phyloP scores from a whole-genome alignment of 768 basidiomycete species.

The Pleurotus pulmonarius region DNA sequence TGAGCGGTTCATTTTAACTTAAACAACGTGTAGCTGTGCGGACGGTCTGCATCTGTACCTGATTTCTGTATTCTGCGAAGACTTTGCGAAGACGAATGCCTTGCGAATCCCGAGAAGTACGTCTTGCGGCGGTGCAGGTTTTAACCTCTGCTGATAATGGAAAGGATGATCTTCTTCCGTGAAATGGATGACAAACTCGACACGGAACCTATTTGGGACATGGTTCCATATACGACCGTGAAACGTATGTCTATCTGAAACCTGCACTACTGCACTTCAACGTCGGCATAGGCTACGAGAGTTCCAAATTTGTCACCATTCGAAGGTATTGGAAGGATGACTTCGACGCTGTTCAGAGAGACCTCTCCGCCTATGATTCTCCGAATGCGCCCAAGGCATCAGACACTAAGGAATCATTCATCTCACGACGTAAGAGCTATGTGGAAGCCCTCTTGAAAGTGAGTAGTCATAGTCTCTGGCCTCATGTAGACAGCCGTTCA shows the following conservation, averaged over 20 bases:
- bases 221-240: conserved; percentile 6
- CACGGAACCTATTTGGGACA: conserved; percentile 3
- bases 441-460: background rate
- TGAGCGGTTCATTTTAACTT: background rate
- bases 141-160: background rate
- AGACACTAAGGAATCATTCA: background rate
- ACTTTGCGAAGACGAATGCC: conserved; percentile 5
- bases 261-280: background rate
- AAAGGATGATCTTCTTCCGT: conserved; percentile 4
- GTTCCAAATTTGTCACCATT: conserved; percentile 3
- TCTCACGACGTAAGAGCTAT: background rate
- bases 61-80: conserved; percentile 5
- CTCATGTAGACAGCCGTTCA: background rate
- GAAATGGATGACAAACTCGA: background rate
- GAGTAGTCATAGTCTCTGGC: no score
- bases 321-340: conserved; percentile 5
- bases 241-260: background rate
- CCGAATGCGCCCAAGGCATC: no score
- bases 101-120: background rate
- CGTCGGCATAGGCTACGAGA: background rate
- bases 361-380: background rate
- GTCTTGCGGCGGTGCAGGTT: no score
- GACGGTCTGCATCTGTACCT: background rate
- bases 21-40: background rate
- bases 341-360: background rate